Evolutionary conservation across 2,329 filamentous ascomycete genomes (phyloP).

Genomic region (Arthrobotrys sphaeroides): DNA sequence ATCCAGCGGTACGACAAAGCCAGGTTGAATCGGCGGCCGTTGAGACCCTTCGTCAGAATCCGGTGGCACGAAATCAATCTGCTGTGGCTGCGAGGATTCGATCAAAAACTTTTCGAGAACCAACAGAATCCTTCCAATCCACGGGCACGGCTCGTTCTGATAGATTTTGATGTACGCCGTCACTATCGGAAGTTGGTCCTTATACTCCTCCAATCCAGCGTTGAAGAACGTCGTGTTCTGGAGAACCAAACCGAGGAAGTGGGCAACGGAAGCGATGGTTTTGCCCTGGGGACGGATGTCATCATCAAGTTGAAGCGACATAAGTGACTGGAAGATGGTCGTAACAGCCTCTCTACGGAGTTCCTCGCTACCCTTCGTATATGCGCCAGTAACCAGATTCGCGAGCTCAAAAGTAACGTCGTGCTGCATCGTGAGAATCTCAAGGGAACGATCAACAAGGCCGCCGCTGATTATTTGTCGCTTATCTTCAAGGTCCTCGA

Average conservation of each 20-base stretch:
- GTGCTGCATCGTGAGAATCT: constrained; percentile 87
- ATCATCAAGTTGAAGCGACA: constrained; percentile 72
- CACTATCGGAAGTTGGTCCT: constrained; percentile 78
- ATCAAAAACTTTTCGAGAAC: constrained; percentile 90
- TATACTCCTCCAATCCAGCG: constrained; percentile 76
- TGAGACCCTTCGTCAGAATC: constrained; percentile 63
- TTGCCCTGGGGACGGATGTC: constrained; percentile 65
- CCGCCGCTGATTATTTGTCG: constrained; percentile 77
- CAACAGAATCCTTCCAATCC: constrained; percentile 89
- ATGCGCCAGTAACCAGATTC: constrained; percentile 81
- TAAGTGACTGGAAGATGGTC: constrained; percentile 83
- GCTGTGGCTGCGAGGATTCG: constrained; percentile 79
- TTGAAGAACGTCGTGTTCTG: constrained; percentile 84
- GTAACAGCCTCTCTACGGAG: constrained; percentile 78
- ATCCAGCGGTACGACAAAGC: constrained; percentile 70
- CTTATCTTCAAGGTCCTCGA: constrained; percentile 82
- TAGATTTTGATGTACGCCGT: constrained; percentile 80
- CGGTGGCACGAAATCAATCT: constrained; percentile 61
- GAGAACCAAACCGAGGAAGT: constrained; percentile 86
- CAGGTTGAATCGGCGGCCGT: constrained; percentile 67
- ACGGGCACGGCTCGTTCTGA: constrained; percentile 82
- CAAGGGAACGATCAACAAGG: constrained; percentile 87
- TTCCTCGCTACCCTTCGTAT: constrained; percentile 70
- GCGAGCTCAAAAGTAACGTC: constrained; percentile 89
- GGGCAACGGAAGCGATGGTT: constrained; percentile 89